Conservation (phyloP, 495 filamentous ascomycete species). For the Penicillium malachiteum region DNA sequence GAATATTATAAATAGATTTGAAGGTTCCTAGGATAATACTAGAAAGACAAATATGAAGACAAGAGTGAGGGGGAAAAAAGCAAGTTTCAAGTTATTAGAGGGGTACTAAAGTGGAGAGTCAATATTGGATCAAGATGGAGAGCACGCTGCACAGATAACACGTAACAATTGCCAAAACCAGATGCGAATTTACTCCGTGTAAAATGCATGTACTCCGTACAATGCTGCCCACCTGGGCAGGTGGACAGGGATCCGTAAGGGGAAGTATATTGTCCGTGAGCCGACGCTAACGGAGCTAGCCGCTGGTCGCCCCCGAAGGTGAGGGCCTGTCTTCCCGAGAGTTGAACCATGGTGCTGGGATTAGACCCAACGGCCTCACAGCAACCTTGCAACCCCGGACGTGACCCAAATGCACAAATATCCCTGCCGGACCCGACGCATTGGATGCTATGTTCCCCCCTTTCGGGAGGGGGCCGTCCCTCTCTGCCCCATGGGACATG, state of each 20-base stretch:
- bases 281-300: slow-evolving; percentile 28
- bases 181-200: no score
- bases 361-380: slow-evolving; percentile 23
- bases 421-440: slow-evolving; percentile 29
- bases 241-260: neutral
- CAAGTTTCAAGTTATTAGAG: no score
- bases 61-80: no score
- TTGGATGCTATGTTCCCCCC: slow-evolving; percentile 22
- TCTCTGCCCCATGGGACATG: slow-evolving; percentile 19
- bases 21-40: neutral
- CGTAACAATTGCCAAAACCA: no score
- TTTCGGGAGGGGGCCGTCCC: slow-evolving; percentile 15
- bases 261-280: neutral
- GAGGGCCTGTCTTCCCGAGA: slow-evolving; percentile 30
- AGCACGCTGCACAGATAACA: no score
- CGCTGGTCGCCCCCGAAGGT: slow-evolving; percentile 21
- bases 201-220: no score
- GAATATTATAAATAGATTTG: neutral
- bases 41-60: no score
- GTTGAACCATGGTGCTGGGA: slow-evolving; percentile 46
- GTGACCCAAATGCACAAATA: neutral
- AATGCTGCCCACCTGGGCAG: no score
- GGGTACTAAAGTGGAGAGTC: no score
- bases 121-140: no score
- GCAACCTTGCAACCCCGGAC: neutral